These are phyloP conservation scores for Colletotrichum tanaceti DNA, from an alignment of 2,329 filamentous ascomycete species.

Conservation along the genomic window DNA sequence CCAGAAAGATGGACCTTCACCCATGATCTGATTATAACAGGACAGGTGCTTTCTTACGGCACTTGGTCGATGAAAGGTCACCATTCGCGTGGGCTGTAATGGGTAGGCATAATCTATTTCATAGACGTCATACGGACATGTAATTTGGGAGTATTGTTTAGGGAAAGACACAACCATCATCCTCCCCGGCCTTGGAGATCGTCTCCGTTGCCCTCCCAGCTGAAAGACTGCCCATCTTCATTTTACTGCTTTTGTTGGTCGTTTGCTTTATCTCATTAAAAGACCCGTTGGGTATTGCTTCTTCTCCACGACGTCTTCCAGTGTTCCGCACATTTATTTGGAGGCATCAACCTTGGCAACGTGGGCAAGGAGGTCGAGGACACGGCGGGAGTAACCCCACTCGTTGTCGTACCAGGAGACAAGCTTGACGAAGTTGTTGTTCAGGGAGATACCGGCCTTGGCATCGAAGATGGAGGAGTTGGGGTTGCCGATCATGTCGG, in stretches of 20 bases:
- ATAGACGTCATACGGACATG: conserved; percentile 38
- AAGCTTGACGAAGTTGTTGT: conserved; percentile 99
- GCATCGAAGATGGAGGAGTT: conserved; percentile 99
- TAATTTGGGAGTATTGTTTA: conserved; percentile 33
- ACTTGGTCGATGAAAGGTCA: not conserved
- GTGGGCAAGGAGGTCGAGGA: conserved; percentile 83
- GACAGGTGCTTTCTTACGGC: not conserved
- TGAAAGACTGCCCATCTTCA: conserved; percentile 38
- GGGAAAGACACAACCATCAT: conserved; percentile 38
- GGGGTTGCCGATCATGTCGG: conserved; percentile 91
- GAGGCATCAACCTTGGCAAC: conserved; percentile 79
- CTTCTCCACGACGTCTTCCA: conserved; percentile 27
- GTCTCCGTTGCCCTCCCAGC: conserved; percentile 28
- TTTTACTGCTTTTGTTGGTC: conserved; percentile 40
- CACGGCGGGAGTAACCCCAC: conserved; percentile 99
- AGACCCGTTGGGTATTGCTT: conserved; percentile 32
- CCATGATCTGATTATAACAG: not conserved
- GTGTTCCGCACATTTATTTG: conserved; percentile 56
- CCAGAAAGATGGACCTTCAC: too few relatives aligned
- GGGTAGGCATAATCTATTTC: conserved; percentile 40
- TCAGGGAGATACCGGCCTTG: conserved; percentile 98
- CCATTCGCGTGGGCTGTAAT: conserved; percentile 10
- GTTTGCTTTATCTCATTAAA: conserved; percentile 34
- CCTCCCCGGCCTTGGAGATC: conserved; percentile 31
- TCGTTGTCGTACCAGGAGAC: conserved; percentile 99